These are phyloP conservation scores for Brettanomyces anomalus DNA, from an alignment of 805 yeast species.

Conservation along the genomic window DNA sequence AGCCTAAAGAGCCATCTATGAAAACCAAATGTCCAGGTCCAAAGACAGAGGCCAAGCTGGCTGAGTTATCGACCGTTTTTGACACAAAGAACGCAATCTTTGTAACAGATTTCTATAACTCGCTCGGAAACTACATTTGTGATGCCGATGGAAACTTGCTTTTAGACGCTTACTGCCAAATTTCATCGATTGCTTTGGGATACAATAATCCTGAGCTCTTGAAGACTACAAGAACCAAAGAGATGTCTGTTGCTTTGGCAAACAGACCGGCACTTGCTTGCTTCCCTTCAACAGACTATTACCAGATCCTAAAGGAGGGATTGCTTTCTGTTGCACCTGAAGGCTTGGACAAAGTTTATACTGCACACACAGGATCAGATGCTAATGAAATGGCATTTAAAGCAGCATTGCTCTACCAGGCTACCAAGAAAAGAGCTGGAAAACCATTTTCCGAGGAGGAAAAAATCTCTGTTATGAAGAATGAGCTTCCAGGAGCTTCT, in stretches of 20 bases:
- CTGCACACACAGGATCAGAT: slow-evolving; percentile 59
- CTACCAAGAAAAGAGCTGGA: slow-evolving; percentile 38
- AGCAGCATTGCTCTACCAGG: slow-evolving; percentile 61
- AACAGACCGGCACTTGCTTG: slow-evolving; percentile 64
- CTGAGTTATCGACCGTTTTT: slow-evolving; percentile 36
- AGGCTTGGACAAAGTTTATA: slow-evolving; percentile 52
- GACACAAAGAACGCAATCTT: slow-evolving; percentile 58
- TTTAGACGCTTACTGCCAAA: slow-evolving; percentile 64
- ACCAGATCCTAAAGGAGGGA: slow-evolving; percentile 34
- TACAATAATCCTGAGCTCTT: slow-evolving; percentile 60
- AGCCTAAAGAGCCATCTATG: slow-evolving; percentile 39
- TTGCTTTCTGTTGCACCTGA: slow-evolving; percentile 57
- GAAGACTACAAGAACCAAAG: slow-evolving; percentile 47
- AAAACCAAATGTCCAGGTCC: slow-evolving; percentile 43
- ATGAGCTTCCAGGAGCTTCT: slow-evolving; percentile 42
- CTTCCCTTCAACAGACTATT: slow-evolving; percentile 52
- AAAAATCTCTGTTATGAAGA: slow-evolving; percentile 38
- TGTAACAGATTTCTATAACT: slow-evolving; percentile 54
- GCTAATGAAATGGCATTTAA: slow-evolving; percentile 66
- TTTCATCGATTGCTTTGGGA: slow-evolving; percentile 62
- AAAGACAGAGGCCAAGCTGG: slow-evolving; percentile 28
- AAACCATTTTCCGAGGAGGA: slow-evolving; percentile 38
- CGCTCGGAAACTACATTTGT: slow-evolving; percentile 54
- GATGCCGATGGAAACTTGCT: slow-evolving; percentile 57
- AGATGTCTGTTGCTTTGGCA: slow-evolving; percentile 55